Evolutionary conservation across 2,329 filamentous ascomycete species (phyloP).

Genomic region (Ceratocystis huliohia): DNA sequence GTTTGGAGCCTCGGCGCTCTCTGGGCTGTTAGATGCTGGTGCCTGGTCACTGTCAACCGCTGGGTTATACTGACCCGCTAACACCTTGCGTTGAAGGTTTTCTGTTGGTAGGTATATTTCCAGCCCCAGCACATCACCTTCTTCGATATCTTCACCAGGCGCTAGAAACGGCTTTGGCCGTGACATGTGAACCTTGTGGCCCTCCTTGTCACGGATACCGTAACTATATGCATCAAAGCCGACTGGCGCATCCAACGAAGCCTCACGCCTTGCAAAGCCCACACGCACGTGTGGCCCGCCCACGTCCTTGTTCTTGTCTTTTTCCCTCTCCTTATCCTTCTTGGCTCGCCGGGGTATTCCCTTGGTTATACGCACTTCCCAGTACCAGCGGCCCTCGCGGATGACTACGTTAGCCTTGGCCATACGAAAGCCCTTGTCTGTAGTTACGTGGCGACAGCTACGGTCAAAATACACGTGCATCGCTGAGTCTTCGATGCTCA

Average conservation of each 20-base stretch:
- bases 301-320: slow-evolving; percentile 31
- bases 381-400: slow-evolving; percentile 82
- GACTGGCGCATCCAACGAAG: slow-evolving; percentile 68
- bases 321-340: slow-evolving; percentile 25
- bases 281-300: slow-evolving; percentile 60
- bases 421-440: slow-evolving; percentile 86
- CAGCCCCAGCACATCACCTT: slow-evolving; percentile 88
- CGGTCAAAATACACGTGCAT: slow-evolving; percentile 72
- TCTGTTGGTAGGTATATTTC: slow-evolving; percentile 85
- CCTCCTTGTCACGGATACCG: slow-evolving; percentile 75
- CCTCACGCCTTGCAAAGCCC: slow-evolving; percentile 73
- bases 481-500: slow-evolving; percentile 88
- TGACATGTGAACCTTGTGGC: slow-evolving; percentile 87
- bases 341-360: slow-evolving; percentile 46
- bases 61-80: slow-evolving; percentile 77
- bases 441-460: slow-evolving; percentile 64
- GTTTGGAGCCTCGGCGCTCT: slow-evolving; percentile 51
- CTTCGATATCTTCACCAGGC: slow-evolving; percentile 62
- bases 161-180: slow-evolving; percentile 83
- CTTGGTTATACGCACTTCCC: slow-evolving; percentile 78
- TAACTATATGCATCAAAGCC: slow-evolving; percentile 91
- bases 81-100: slow-evolving; percentile 73
- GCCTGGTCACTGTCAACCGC: slow-evolving; percentile 54
- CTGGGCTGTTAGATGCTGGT: background rate
- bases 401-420: slow-evolving; percentile 81